Conservation (phyloP, 305 asterid species). For the Salvia sclarea region DNA sequence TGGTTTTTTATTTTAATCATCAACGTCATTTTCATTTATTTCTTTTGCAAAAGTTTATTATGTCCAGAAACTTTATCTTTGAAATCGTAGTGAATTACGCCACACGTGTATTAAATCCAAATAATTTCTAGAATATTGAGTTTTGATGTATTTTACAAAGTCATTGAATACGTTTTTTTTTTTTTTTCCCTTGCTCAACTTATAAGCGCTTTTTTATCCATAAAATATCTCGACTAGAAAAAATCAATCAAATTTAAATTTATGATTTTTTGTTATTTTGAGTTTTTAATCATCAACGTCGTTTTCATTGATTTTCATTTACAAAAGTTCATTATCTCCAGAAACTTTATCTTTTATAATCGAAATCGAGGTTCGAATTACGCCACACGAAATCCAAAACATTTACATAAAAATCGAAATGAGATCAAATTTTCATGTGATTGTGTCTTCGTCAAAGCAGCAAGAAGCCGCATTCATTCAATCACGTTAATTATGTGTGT, state of each 20-base stretch:
- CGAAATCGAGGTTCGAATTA: background rate
- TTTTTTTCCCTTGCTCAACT: background rate
- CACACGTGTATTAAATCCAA: background rate
- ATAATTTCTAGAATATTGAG: background rate
- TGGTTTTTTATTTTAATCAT: too few species aligned
- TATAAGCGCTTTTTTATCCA: background rate
- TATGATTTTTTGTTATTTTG: too few species aligned
- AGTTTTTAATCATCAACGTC: background rate
- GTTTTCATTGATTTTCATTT: too few species aligned
- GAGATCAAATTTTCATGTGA: slow-evolving; percentile 19
- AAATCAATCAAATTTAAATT: too few species aligned
- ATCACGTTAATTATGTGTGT: background rate
- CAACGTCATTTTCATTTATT: background rate
- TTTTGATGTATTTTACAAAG: background rate
- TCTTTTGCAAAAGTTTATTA: too few species aligned
- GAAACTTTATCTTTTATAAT: background rate
- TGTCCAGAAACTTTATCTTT: background rate
- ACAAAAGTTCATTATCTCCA: too few species aligned
- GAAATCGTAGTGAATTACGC: background rate
- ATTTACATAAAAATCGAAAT: background rate
- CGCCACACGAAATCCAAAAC: slow-evolving; percentile 5
- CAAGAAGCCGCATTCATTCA: background rate
- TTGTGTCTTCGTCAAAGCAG: background rate
- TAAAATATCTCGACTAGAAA: too few species aligned
- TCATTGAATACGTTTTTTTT: background rate